Percentiles rank a stretch among this genome's conserved stretches.
Conservation (phyloP, 768 basidiomycete genomes). For the Suillus sp. region DNA sequence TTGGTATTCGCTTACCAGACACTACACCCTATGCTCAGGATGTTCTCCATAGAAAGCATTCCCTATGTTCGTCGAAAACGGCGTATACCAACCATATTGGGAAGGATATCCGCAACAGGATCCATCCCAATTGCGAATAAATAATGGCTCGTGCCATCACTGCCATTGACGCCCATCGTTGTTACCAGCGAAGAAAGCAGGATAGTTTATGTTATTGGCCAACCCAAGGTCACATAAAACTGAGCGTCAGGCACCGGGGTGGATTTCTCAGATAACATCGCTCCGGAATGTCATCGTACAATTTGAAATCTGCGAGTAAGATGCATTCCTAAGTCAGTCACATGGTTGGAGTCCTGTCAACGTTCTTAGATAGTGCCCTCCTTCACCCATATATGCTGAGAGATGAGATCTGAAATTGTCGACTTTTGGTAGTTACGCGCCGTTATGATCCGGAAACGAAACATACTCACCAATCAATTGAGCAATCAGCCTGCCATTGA, state of each 20-base stretch:
- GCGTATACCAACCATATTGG: constrained; percentile 67
- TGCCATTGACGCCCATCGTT: constrained; percentile 21
- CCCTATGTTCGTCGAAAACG: constrained; percentile 42
- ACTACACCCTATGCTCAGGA: constrained; percentile 61
- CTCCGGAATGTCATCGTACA: neutral
- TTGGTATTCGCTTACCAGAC: constrained; percentile 64
- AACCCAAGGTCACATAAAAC: constrained; percentile 23
- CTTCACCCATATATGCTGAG: too few relatives aligned
- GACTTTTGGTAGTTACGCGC: constrained; percentile 18
- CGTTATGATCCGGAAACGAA: constrained; percentile 3
- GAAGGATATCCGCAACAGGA: constrained; percentile 78
- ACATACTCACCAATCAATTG: constrained; percentile 25
- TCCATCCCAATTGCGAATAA: constrained; percentile 83
- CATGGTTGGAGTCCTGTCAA: neutral
- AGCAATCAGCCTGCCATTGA: constrained; percentile 26
- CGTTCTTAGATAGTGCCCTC: neutral
- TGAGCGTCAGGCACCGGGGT: neutral
- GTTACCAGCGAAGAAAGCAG: constrained; percentile 20
- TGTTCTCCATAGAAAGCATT: constrained; percentile 78
- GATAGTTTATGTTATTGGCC: constrained; percentile 21
- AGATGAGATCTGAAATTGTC: constrained; percentile 25
- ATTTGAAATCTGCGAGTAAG: neutral
- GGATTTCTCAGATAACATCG: neutral
- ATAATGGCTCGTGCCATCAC: constrained; percentile 50
- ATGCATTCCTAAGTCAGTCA: neutral